Percentiles rank a stretch among this genome's conserved stretches.
These are phyloP conservation scores for Delonix regia DNA, from an alignment of 306 rosid species.

Conservation along the genomic window DNA sequence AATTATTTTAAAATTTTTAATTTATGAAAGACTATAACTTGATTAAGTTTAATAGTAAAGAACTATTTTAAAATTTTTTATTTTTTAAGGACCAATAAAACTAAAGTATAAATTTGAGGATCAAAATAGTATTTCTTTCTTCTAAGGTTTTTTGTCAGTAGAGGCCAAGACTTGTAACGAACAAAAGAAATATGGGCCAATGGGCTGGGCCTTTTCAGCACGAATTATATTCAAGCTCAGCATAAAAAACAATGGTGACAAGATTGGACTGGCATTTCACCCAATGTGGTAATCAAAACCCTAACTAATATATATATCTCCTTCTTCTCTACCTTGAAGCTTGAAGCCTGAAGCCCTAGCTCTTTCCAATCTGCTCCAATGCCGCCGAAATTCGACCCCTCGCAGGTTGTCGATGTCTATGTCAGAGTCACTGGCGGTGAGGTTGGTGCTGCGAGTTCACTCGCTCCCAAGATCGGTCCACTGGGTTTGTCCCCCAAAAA, in stretches of 20 bases:
- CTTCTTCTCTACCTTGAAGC: fast-evolving
- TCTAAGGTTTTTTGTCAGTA: too few relatives aligned
- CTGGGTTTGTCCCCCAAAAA: slow-evolving; percentile 88
- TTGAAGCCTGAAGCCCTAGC: slow-evolving; percentile 19
- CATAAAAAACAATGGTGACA: background rate
- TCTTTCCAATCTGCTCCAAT: slow-evolving; percentile 35
- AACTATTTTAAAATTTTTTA: too few relatives aligned
- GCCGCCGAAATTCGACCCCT: slow-evolving; percentile 89
- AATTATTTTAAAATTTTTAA: too few relatives aligned
- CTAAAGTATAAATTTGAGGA: too few relatives aligned
- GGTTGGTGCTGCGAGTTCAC: slow-evolving; percentile 86
- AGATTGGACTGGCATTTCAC: slow-evolving; percentile 13
- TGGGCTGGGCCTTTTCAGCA: background rate
- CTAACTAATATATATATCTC: slow-evolving; percentile 28
- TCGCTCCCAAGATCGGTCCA: slow-evolving; percentile 90
- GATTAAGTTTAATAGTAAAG: too few relatives aligned
- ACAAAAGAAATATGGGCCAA: background rate
- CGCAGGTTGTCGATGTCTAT: slow-evolving; percentile 74
- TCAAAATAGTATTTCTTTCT: too few relatives aligned
- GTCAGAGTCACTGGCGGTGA: slow-evolving; percentile 89
- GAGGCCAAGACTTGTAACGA: too few relatives aligned
- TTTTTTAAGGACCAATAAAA: too few relatives aligned
- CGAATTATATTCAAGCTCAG: background rate
- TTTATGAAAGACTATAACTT: too few relatives aligned
- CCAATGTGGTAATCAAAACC: slow-evolving; percentile 25